Base-by-base conservation (phyloP, 306 rosid species). In the Dryas octopetala region DNA sequence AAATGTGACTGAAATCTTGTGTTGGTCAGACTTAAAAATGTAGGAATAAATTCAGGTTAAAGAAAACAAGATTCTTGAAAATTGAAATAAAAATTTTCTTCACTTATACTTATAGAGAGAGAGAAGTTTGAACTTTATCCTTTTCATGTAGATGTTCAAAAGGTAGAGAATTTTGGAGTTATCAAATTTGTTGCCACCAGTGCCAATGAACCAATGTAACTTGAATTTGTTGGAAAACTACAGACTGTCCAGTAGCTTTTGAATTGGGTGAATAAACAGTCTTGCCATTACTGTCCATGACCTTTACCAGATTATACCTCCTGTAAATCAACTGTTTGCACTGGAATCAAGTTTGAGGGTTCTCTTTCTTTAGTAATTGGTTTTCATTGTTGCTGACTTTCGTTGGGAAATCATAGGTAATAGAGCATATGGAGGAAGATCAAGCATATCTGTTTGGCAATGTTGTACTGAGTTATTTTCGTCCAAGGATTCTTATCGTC, bases 351-450 rank as follows among this genome's bases (percentile, higher is more conserved):
- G 40, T 23, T 1, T 48, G 13, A 9, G 51, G 48, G 48, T 53
- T 41, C 43, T n/a, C 8, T 0, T 62, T 62, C 1, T 63, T 41
- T 40, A 43, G 75, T 44, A 57, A 19, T 57, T 71, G 57, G 57
- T 73, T 45, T 63, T 59, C 17, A 67, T 28, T 49, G 61, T 52
- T 26, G 50, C 51, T 59, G n/a, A 73, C 38, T 41, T 41, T 48
- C 40, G 14, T 55, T 45, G 48, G 44, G 44, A 51, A 49, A 77
- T 72, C 73, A 59, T 70, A 95, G 99, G 99, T 95, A 48, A 95
- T 95, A 73, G 99, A 95, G 79, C 99, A 95, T 53, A 95, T 95
- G 97, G 96, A 90, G 62, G 99, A 95, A 90, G 96, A 89, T 74
- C 96, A 90, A 86, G 99, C 99, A 40, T 64, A 76, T 77, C 80